Percentiles rank a stretch among this genome's conserved stretches.
Conservation (phyloP, 345 rosid species). For the Diplotaxis tenuifolia region DNA sequence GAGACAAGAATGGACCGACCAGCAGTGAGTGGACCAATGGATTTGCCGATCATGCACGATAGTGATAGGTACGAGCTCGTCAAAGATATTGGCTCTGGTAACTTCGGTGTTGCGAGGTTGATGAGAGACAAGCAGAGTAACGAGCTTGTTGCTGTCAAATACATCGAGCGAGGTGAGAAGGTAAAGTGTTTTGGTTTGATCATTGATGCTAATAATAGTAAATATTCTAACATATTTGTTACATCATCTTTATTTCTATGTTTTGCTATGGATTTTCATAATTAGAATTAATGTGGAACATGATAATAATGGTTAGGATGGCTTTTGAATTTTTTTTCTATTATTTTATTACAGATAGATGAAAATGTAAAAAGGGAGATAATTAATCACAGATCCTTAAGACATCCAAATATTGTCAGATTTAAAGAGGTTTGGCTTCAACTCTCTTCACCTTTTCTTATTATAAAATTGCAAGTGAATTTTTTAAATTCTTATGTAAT, state of each 20-base stretch:
- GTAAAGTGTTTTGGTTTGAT: slow-evolving; percentile 39
- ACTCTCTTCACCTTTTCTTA: background rate
- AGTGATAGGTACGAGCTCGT: slow-evolving; percentile 64
- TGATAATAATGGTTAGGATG: background rate
- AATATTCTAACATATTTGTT: background rate
- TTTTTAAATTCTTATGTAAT: background rate
- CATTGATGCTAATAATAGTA: background rate
- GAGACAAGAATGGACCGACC: slow-evolving; percentile 62
- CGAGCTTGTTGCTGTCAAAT: slow-evolving; percentile 91
- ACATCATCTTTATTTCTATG: background rate
- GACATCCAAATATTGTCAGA: slow-evolving; percentile 88
- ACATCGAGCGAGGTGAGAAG: slow-evolving; percentile 93
- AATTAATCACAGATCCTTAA: slow-evolving; percentile 82
- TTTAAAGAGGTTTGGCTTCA: slow-evolving; percentile 76
- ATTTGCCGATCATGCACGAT: slow-evolving; percentile 48
- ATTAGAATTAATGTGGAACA: no score
- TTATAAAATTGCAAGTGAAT: background rate
- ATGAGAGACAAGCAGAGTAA: slow-evolving; percentile 77
- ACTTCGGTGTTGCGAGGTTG: slow-evolving; percentile 87
- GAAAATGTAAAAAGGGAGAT: slow-evolving; percentile 96
- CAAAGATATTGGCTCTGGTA: slow-evolving; percentile 83
- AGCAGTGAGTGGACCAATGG: slow-evolving; percentile 77
- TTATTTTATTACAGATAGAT: slow-evolving; percentile 64
- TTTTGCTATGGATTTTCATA: background rate
- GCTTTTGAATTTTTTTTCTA: background rate